These are phyloP conservation scores for Nymphaea colorata DNA, from an alignment of 164 flowering plant genomes.

Conservation along the genomic window DNA sequence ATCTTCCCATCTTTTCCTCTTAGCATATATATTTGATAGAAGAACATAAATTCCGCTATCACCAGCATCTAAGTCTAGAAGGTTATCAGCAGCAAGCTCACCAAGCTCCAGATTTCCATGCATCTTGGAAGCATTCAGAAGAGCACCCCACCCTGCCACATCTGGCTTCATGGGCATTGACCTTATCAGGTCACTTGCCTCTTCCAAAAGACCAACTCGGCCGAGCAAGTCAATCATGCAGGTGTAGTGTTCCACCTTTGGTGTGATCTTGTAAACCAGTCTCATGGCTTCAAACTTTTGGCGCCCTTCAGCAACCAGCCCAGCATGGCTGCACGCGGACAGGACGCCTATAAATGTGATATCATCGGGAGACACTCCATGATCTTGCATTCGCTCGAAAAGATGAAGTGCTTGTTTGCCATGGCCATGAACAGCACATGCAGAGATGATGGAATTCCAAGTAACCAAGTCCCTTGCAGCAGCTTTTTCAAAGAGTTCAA, in stretches of 20 bases:
- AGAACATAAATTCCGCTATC: constrained; percentile 42
- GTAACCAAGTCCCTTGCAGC: constrained; percentile 32
- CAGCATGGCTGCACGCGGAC: constrained; percentile 47
- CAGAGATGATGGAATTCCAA: constrained; percentile 45
- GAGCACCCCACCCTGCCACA: constrained; percentile 54
- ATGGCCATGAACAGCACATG: constrained; percentile 36
- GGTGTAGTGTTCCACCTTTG: constrained; percentile 42
- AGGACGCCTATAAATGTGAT: constrained; percentile 41
- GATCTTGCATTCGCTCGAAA: constrained; percentile 25
- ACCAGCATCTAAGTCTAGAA: constrained; percentile 27
- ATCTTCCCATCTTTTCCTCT: constrained; percentile 34
- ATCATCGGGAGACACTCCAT: constrained; percentile 25
- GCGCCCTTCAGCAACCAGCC: constrained; percentile 27
- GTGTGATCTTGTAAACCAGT: constrained; percentile 18
- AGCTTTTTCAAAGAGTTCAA: constrained; percentile 13
- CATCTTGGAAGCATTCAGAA: constrained; percentile 37
- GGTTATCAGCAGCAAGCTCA: constrained; percentile 26
- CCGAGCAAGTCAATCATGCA: constrained; percentile 45
- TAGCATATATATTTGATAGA: constrained; percentile 31
- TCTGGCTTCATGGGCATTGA: constrained; percentile 43
- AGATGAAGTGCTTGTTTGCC: constrained; percentile 25
- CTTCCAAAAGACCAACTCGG: constrained; percentile 33
- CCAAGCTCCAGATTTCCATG: constrained; percentile 41
- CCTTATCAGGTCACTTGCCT: constrained; percentile 27
- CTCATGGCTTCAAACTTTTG: constrained; percentile 25